Conservation (phyloP, 2,329 filamentous ascomycete genomes). For the Aspergillus sp. region DNA sequence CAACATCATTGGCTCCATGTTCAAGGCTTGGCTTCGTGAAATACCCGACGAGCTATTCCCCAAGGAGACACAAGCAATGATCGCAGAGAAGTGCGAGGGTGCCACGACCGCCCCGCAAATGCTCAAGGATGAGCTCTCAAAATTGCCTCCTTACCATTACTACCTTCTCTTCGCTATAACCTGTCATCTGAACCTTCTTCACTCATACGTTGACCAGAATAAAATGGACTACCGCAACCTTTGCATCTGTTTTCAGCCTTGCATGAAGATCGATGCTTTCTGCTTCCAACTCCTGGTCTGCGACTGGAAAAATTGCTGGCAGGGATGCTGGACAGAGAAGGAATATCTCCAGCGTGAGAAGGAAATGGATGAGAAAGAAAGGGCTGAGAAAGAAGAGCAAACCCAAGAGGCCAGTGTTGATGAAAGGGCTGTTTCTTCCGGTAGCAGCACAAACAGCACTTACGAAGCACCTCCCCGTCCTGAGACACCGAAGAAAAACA, state of each 20-base stretch:
- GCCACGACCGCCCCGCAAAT: conserved; percentile 79
- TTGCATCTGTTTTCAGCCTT: conserved; percentile 95
- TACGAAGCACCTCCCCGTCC: conserved; percentile 32
- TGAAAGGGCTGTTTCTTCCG: conserved; percentile 62
- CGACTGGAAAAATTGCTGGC: conserved; percentile 96
- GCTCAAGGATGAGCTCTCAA: conserved; percentile 87
- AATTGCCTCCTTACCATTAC: conserved; percentile 94
- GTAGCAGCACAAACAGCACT: conserved; percentile 58
- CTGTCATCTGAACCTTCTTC: conserved; percentile 86
- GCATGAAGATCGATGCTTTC: conserved; percentile 92
- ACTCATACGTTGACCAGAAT: conserved; percentile 91
- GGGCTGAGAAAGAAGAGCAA: conserved; percentile 26
- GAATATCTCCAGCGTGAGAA: conserved; percentile 65
- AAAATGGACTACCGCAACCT: conserved; percentile 97
- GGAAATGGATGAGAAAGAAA: conserved; percentile 38
- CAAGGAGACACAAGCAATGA: conserved; percentile 75
- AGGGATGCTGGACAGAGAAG: conserved; percentile 88
- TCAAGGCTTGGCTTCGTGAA: conserved; percentile 93
- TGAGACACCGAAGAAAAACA: conserved; percentile 29
- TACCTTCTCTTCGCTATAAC: conserved; percentile 97
- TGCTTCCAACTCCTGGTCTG: conserved; percentile 95
- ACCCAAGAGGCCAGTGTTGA: conserved; percentile 36
- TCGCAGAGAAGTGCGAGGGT: conserved; percentile 76
- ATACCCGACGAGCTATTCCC: conserved; percentile 94
- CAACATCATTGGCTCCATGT: conserved; percentile 93